A percentile compares a stretch with the other conserved stretches of the same genome.
These are phyloP conservation scores for Fusarium keratoplasticum DNA, from an alignment of 2,329 filamentous ascomycete species.

Conservation along the genomic window DNA sequence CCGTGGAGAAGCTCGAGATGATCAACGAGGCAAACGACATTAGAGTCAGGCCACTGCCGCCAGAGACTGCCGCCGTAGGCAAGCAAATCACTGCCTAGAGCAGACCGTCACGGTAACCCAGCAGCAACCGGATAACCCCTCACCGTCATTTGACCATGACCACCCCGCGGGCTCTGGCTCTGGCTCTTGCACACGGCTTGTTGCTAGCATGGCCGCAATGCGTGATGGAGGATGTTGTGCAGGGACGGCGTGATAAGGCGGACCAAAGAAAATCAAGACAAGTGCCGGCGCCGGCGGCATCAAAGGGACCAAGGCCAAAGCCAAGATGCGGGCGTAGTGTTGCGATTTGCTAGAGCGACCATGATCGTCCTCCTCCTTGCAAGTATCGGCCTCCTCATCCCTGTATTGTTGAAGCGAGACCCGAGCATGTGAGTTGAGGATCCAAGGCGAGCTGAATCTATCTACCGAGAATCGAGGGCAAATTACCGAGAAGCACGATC, in stretches of 20 bases:
- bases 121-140: conserved; percentile 20
- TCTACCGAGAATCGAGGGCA: conserved; percentile 1
- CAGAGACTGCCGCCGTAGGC: background rate
- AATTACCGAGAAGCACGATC: conserved; percentile 2
- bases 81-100: conserved; percentile 14
- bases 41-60: conserved; percentile 2
- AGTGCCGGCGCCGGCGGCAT: conserved; percentile 40
- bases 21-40: background rate
- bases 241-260: conserved; percentile 34
- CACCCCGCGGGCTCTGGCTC: conserved; percentile 9
- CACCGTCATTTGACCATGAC: conserved; percentile 43
- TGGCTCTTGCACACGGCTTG: conserved; percentile 23
- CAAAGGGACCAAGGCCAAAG: conserved; percentile 33
- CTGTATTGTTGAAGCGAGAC: background rate
- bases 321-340: conserved; percentile 29
- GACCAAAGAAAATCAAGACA: conserved; percentile 28
- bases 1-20: background rate
- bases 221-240: conserved; percentile 33
- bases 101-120: background rate
- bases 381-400: background rate
- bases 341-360: conserved; percentile 28
- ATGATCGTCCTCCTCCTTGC: conserved; percentile 25
- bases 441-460: conserved; percentile 2
- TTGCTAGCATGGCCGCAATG: background rate
- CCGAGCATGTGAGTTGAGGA: background rate